Percentiles rank a stretch among this genome's conserved stretches.
phyloP scores from a whole-genome alignment of 1,284 basidiomycete genomes.

The Trametes polyzona region DNA sequence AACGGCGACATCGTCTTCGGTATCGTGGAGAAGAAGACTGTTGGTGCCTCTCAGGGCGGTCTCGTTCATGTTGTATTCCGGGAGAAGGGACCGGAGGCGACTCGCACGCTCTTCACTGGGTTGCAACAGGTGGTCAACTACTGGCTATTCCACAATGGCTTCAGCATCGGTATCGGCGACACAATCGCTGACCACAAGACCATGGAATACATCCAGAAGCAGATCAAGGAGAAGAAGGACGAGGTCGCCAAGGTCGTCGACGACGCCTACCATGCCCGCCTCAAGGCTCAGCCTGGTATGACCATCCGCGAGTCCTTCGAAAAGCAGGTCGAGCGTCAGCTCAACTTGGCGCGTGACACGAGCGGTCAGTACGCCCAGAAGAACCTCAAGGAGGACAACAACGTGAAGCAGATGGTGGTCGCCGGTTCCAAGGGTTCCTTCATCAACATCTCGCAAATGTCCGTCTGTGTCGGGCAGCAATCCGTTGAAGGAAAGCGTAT shows the following conservation, averaged over 20 bases:
- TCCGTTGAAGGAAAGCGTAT: constrained; percentile 98
- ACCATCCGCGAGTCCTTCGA: constrained; percentile 99
- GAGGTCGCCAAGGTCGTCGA: constrained; percentile 76
- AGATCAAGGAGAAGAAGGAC: constrained; percentile 83
- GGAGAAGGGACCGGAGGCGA: constrained; percentile 94
- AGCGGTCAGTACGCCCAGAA: constrained; percentile 96
- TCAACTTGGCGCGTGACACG: constrained; percentile 95
- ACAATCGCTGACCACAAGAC: constrained; percentile 93
- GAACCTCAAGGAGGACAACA: constrained; percentile 97
- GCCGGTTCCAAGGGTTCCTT: constrained; percentile 98
- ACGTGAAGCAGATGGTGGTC: constrained; percentile 99
- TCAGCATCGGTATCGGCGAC: constrained; percentile 99
- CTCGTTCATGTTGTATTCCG: constrained; percentile 97
- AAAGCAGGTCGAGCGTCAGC: constrained; percentile 86
- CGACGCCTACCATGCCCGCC: constrained; percentile 79
- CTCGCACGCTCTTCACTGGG: constrained; percentile 92
- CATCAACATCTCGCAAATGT: constrained; percentile 99
- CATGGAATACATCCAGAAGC: constrained; percentile 85
- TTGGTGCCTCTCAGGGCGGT: constrained; percentile 94
- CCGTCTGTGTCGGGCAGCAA: constrained; percentile 98
- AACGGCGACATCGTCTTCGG: constrained; percentile 97
- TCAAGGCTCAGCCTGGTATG: constrained; percentile 95
- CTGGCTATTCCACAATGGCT: constrained; percentile 99
- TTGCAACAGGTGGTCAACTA: constrained; percentile 96
- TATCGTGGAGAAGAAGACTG: constrained; percentile 97